These are phyloP conservation scores for Phytophthora fragariae DNA, from an alignment of 352 stramenopile species.

Conservation along the genomic window DNA sequence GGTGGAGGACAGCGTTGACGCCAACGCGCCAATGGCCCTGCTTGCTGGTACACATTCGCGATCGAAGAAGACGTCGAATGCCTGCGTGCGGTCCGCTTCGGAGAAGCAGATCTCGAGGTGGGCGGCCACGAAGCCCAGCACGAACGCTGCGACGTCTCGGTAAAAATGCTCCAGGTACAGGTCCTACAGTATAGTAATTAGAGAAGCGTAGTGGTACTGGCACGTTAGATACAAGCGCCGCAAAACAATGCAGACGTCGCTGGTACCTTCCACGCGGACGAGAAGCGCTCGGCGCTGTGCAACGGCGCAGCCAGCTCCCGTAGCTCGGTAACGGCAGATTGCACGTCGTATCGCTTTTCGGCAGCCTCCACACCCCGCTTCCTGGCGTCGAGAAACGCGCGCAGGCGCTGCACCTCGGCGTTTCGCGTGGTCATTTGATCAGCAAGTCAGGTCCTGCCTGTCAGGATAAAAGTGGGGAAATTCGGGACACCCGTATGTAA, in stretches of 20 bases:
- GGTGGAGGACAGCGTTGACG: constrained; percentile 42
- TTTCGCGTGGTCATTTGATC: not conserved
- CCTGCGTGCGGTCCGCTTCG: constrained; percentile 42
- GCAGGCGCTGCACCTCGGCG: constrained; percentile 49
- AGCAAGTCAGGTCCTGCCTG: no score
- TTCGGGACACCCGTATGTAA: no score
- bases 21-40: constrained; percentile 44
- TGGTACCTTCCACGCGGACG: constrained; percentile 57
- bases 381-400: constrained; percentile 54
- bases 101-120: constrained; percentile 63
- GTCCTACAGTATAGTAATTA: constrained; percentile 28
- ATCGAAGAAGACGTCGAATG: constrained; percentile 75
- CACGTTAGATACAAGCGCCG: not conserved
- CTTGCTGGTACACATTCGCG: constrained; percentile 41
- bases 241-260: not conserved
- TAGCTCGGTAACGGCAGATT: constrained; percentile 36
- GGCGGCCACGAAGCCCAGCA: constrained; percentile 63
- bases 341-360: constrained; percentile 59
- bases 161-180: constrained; percentile 69
- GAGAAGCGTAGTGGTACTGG: not conserved
- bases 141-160: constrained; percentile 57
- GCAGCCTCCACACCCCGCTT: constrained; percentile 58
- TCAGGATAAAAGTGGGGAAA: no score
- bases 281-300: constrained; percentile 35
- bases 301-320: constrained; percentile 52